Conservation (phyloP, 2,329 filamentous ascomycete species). For the Verticillium tricorpus region DNA sequence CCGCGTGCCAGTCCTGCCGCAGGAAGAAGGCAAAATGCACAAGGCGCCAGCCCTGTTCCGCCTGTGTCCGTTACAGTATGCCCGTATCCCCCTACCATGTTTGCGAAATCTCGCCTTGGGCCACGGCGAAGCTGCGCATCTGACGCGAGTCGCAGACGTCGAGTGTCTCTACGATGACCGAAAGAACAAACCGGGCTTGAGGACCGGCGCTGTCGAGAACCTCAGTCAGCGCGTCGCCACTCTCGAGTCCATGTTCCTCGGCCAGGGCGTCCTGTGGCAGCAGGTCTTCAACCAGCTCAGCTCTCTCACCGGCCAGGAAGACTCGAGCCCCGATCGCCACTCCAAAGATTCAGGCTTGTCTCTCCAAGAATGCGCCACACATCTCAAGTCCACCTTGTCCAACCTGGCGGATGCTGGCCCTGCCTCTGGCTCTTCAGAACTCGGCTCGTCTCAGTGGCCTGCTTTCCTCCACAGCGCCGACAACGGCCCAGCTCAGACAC, state of each 20-base stretch:
- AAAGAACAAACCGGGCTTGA: constrained; percentile 26
- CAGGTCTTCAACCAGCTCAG: constrained; percentile 21
- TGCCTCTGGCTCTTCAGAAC: background rate
- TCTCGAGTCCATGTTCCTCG: constrained; percentile 33
- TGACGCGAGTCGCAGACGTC: constrained; percentile 5
- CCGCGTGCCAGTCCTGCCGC: constrained; percentile 34
- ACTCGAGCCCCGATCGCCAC: background rate
- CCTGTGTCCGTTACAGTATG: constrained; percentile 26
- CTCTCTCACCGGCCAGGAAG: background rate
- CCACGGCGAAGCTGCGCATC: background rate
- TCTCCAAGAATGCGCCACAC: constrained; percentile 14
- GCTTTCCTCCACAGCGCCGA: background rate
- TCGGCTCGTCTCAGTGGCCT: background rate
- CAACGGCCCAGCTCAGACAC: background rate
- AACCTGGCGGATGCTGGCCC: constrained; percentile 8
- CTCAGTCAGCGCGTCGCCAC: constrained; percentile 23
- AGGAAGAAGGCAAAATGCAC: constrained; percentile 41
- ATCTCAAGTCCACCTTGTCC: constrained; percentile 15
- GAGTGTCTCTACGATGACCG: constrained; percentile 29
- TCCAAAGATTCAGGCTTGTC: constrained; percentile 2
- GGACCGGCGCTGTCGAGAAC: constrained; percentile 27
- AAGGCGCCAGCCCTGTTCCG: constrained; percentile 35
- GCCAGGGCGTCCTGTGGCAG: constrained; percentile 29
- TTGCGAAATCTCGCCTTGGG: constrained; percentile 10
- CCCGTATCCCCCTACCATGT: background rate